These are phyloP conservation scores for Actinomortierella wolfii DNA, from an alignment of 371 early-diverging fungal species.

Conservation along the genomic window DNA sequence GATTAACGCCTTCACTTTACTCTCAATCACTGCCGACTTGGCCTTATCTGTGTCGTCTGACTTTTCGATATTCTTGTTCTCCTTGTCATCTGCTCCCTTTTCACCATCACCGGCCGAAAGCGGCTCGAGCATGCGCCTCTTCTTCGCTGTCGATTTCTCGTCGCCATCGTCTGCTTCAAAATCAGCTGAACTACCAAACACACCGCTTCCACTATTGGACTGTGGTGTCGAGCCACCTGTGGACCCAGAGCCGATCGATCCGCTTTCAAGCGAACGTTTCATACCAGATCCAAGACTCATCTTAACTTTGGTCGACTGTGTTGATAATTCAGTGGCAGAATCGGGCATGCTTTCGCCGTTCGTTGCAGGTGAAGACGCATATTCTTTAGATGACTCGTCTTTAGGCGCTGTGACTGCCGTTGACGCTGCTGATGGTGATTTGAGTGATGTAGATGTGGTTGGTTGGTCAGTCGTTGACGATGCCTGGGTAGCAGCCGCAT, in stretches of 20 bases:
- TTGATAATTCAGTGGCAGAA: slow-evolving; percentile 9
- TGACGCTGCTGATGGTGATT: neutral
- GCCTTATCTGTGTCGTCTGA: slow-evolving; percentile 9
- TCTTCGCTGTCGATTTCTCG: slow-evolving; percentile 57
- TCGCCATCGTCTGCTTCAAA: slow-evolving; percentile 61
- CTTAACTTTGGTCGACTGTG: slow-evolving; percentile 53
- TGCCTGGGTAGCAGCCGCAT: slow-evolving; percentile 6
- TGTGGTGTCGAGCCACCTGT: slow-evolving; percentile 13
- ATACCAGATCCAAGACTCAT: slow-evolving; percentile 48
- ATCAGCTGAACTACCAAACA: slow-evolving; percentile 48
- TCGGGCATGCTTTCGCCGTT: neutral
- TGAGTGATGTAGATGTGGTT: neutral
- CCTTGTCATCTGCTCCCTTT: slow-evolving; percentile 52
- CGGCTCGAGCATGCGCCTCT: slow-evolving; percentile 65
- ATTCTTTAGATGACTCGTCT: neutral
- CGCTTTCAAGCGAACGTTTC: slow-evolving; percentile 32
- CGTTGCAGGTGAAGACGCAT: too few species aligned
- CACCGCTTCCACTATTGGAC: slow-evolving; percentile 15
- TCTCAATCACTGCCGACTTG: neutral
- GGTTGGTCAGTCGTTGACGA: slow-evolving; percentile 4
- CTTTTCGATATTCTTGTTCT: slow-evolving; percentile 15
- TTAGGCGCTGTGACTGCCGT: neutral
- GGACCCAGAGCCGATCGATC: slow-evolving; percentile 17
- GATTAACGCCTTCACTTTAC: slow-evolving; percentile 65
- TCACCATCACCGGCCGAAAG: slow-evolving; percentile 63